These are phyloP conservation scores for Malassezia brasiliensis DNA, from an alignment of 1,284 basidiomycete genomes.

Conservation along the genomic window DNA sequence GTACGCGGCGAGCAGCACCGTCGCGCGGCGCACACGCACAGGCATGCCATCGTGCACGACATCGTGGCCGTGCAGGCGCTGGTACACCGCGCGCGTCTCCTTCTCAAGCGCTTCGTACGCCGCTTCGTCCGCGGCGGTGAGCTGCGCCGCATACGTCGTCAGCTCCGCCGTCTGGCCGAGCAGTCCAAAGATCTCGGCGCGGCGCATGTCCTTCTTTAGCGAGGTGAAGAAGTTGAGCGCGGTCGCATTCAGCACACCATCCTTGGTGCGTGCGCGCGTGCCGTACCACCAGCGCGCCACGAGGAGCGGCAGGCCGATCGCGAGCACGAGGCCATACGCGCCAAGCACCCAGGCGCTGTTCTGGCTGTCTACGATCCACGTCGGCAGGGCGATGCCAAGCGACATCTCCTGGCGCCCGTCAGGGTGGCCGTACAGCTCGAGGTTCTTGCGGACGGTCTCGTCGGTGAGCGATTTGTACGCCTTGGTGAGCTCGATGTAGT, in stretches of 20 bases:
- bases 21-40: constrained; percentile 30
- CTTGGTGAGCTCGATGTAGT: constrained; percentile 90
- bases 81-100: neutral
- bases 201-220: constrained; percentile 67
- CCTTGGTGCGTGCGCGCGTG: constrained; percentile 78
- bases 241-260: constrained; percentile 72
- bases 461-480: constrained; percentile 97
- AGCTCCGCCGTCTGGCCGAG: constrained; percentile 67
- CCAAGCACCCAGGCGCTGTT: constrained; percentile 86
- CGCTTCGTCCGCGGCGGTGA: constrained; percentile 25
- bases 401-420: constrained; percentile 90
- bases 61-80: neutral
- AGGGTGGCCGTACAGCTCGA: constrained; percentile 83
- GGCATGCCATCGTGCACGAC: neutral
- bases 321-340: constrained; percentile 76
- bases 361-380: constrained; percentile 83
- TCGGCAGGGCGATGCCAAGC: constrained; percentile 90
- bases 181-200: constrained; percentile 65
- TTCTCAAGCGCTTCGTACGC: constrained; percentile 54
- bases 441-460: constrained; percentile 82
- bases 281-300: constrained; percentile 92
- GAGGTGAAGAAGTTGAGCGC: constrained; percentile 83
- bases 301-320: constrained; percentile 72
- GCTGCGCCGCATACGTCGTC: constrained; percentile 49
- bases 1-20: constrained; percentile 68